Base-by-base conservation (phyloP, 208 protist species). In the Phytomonas serpens region DNA sequence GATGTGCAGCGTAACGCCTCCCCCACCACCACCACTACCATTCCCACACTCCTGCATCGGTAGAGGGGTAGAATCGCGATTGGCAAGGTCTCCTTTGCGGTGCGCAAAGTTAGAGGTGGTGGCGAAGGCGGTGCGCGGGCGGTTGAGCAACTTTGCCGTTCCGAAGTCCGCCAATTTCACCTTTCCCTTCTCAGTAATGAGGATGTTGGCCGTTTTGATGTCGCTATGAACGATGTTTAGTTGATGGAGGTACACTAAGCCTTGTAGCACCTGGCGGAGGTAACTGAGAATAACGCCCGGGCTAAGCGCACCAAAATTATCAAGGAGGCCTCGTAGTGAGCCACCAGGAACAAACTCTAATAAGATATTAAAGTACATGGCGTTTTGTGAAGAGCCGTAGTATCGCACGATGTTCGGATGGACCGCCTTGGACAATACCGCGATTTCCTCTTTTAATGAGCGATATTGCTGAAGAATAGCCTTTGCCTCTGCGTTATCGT, bases 341-440 rank as follows among this genome's bases (percentile, higher is more conserved):
- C 92, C 92, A 31, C 90, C 92, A 11, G 92, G 88, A 27, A 97
- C 92, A 71, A 94, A 97, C 83, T 97, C 89, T 11, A 97, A 81
- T 32, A 97, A 77, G 84, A 97, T 95, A 74, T 94, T 95, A 79
- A 97, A 94, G 77, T 95, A 93, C 11, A 69, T 77, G 23, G 76
- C 74, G 75, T 93, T 94, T 75, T 91, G 84, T 29, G 86, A 93
- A 34, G 83, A 88, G 66, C 93, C 90, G 73, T 90, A 90, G 87
- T 97, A 97, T 74, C 86, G 88, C 69, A 97, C 92, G 72, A 97
- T 95, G 72, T 97, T 97, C 31, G 87, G 87, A 71, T 97, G 92
- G 31, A 82, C 81, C 47, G 90, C 89, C 75, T 93, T 92, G n/a
- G 87, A 92, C 27, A 97, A 76, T 37, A 97, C 87, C 70, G 85